These are phyloP conservation scores for Echium plantagineum DNA, from an alignment of 257 asterid species.

Conservation along the genomic window DNA sequence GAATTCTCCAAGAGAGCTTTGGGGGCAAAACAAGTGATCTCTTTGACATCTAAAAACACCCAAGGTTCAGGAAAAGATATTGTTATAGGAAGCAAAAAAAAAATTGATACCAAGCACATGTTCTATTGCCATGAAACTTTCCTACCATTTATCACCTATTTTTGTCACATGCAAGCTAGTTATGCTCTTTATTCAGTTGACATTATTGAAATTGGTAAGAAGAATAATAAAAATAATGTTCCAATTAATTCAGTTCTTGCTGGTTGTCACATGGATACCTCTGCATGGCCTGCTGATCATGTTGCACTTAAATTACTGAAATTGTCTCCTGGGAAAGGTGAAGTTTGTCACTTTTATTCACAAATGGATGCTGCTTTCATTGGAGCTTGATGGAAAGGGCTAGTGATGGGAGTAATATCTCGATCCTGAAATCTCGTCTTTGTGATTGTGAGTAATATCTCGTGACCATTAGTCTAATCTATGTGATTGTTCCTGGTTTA, in stretches of 20 bases:
- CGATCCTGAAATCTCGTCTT: no score
- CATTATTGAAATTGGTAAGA: no score
- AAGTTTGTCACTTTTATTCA: slow-evolving; percentile 24
- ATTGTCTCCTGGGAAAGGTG: slow-evolving; percentile 23
- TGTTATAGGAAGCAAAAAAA: slow-evolving; percentile 2
- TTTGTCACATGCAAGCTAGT: slow-evolving; percentile 22
- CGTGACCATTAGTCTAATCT: no score
- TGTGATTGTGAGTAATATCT: no score
- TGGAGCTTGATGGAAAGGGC: background rate
- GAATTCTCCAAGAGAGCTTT: slow-evolving; percentile 12
- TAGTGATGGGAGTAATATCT: no score
- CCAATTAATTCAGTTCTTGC: slow-evolving; percentile 7
- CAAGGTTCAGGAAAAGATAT: slow-evolving; percentile 8
- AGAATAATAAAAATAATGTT: background rate
- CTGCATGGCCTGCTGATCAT: slow-evolving; percentile 18
- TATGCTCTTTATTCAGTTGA: slow-evolving; percentile 11
- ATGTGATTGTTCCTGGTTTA: no score
- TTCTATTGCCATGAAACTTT: slow-evolving; percentile 26
- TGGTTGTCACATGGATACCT: slow-evolving; percentile 27
- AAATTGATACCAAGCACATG: slow-evolving; percentile 6
- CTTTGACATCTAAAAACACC: slow-evolving; percentile 17
- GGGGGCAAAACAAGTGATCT: slow-evolving; percentile 6
- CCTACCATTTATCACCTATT: slow-evolving; percentile 26
- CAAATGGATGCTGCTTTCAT: slow-evolving; percentile 24
- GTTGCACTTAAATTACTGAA: slow-evolving; percentile 22